Evolutionary conservation across 1,284 basidiomycete genomes (phyloP).

Genomic region (Pascua guehoae): DNA sequence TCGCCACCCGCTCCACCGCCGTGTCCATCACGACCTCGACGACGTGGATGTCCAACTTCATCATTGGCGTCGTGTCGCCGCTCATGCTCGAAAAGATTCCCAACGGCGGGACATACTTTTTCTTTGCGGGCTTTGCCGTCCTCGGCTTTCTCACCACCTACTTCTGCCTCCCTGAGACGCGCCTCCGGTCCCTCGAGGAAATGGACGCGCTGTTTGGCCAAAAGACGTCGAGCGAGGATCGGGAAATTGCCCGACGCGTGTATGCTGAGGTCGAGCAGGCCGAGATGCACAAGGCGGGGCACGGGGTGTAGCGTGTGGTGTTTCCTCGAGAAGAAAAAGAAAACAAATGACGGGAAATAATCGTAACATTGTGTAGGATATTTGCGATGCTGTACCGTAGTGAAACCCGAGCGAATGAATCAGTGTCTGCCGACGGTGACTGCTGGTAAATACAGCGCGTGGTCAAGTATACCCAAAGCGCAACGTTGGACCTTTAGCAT

Average conservation of each 20-base stretch:
- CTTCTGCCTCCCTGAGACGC: constrained; percentile 17
- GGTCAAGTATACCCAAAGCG: too few species aligned
- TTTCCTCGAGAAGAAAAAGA: too few species aligned
- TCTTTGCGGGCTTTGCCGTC: constrained; percentile 19
- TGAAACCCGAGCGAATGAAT: too few species aligned
- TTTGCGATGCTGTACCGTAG: too few species aligned
- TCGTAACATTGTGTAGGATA: too few species aligned
- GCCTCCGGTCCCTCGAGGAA: constrained; percentile 64
- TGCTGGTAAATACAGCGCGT: too few species aligned
- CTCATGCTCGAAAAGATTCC: constrained; percentile 20
- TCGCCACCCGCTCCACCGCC: constrained; percentile 16
- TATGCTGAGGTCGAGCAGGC: not conserved
- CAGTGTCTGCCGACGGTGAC: too few species aligned
- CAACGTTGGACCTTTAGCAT: too few species aligned
- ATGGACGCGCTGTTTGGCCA: constrained; percentile 71
- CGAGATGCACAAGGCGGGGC: not conserved
- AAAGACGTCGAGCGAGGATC: constrained; percentile 5
- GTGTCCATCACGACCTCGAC: constrained; percentile 15
- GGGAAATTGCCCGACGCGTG: not conserved
- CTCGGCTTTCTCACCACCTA: constrained; percentile 12
- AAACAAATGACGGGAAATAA: too few species aligned
- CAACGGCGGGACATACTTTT: constrained; percentile 20
- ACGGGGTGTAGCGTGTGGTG: not conserved
- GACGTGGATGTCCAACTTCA: constrained; percentile 25
- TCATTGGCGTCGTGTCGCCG: constrained; percentile 19